Base-by-base conservation (phyloP, 192 early-diverging fungal genomes). In the Geosiphon pyriformis region DNA sequence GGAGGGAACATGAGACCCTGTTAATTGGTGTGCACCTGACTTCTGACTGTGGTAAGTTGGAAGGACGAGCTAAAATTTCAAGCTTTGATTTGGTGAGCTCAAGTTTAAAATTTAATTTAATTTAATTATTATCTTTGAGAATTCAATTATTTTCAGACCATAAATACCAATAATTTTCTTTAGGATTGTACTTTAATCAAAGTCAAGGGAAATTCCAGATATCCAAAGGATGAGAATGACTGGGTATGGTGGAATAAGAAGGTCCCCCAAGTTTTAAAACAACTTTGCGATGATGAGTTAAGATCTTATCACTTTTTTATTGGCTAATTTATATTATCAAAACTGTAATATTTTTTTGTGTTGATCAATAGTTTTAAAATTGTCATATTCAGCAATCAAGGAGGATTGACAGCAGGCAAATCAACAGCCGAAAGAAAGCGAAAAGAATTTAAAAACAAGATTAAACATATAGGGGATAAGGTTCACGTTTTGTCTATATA, bases 361-460 rank as follows among this genome's bases (percentile, higher is more conserved):
- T 57, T 26, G 31, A 75, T 74, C 42, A 62, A 56, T 49, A 83
- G 86, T 7, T 79, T 75, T 51, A 86, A 83, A 42, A 78, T 98
- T 32, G 80, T 89, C 1, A 78, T 93, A 12, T 79, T 98, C 49
- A 87, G 87, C 1, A 91, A 90, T 70, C 90, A 92, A 72, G 80
- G 78, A 59, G 85, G 85, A 2, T 61, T 90, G 15, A 76, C 82
- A 15, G 70, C 72, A 11, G 54, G 65, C n/a, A 53, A 52, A 20
- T 49, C 46, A n/a, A 72, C 82, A 32, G 70, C 83, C 20, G 76
- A 75, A 61, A 68, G 55, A 26, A 71, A 55, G 50, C 8, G 31
- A 27, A 74, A 51, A 23, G 58, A 56, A 2, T 85, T 86, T 65
- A 76, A 79, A 26, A 37, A 29, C 33, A 87, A 87, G 61, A 61